Conservation (phyloP, 1,284 basidiomycete genomes). For the Naganishia sp. region DNA sequence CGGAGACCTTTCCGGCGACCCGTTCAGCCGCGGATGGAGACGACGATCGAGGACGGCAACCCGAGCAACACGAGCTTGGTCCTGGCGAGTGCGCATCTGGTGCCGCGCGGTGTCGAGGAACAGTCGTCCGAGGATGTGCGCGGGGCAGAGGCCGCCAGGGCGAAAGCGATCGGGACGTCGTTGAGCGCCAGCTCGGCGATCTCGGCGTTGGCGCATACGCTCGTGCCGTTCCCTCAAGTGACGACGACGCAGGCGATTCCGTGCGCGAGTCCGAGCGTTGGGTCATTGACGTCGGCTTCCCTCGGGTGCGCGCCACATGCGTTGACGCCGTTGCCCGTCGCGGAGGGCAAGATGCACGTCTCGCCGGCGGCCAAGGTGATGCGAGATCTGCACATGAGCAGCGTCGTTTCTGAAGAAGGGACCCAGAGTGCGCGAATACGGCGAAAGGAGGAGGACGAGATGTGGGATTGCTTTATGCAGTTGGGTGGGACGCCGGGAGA, state of each 20-base stretch:
- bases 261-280: neutral
- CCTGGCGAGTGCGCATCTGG: neutral
- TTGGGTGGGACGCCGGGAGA: neutral
- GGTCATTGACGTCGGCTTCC: constrained; percentile 6
- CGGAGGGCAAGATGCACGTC: neutral
- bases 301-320: neutral
- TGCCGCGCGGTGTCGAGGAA: neutral
- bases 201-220: neutral
- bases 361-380: neutral
- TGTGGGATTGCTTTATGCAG: constrained; percentile 13
- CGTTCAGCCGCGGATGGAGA: neutral
- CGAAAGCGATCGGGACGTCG: constrained; percentile 4
- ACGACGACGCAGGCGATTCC: neutral
- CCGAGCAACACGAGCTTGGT: neutral
- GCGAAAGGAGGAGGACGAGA: constrained; percentile 2
- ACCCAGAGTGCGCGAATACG: too few species aligned
- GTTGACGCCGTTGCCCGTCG: constrained; percentile 1
- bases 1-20: constrained; percentile 1
- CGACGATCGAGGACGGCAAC: neutral
- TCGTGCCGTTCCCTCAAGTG: neutral
- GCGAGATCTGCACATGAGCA: neutral
- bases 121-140: neutral
- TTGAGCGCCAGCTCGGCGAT: neutral
- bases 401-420: too few species aligned
- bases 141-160: neutral